Base-by-base conservation (phyloP, 768 basidiomycete species). In the Cystofilobasidium ferigula region DNA sequence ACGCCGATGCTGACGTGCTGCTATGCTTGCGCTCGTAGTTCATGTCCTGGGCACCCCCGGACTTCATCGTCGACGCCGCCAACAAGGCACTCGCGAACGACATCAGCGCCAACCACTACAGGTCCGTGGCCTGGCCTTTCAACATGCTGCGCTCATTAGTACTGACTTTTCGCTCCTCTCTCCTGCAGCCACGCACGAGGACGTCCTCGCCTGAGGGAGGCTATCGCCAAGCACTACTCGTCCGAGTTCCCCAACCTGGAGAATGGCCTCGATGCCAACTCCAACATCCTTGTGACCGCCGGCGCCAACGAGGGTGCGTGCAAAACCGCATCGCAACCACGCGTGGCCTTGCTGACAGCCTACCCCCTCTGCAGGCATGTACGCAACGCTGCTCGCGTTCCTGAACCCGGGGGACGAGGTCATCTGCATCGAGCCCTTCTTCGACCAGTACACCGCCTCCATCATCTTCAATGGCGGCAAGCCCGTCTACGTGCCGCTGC, bases 371-470 rank as follows among this genome's bases (percentile, higher is more conserved):
- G 30, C 75, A 91, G 93, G 94, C 30, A 88, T 91, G 81, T 98
- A 94, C 76, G 84, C 93, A 59, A 88, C 92, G 60, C 88, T 94
- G 71, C 83, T 85, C 14, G 95, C 95, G 0, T 97, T 94, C 78
- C 77, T 95, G 43, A 86, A 97, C 69, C 81, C 83, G 42, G 94
- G 87, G 4, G 95, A 98, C 72, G 95, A 99, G 76, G 94, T 98
- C 69, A 94, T 99, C 76, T 86, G 97, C 83, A 93, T 98, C 73
- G 95, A 98, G 77, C 94, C 93, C 1, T 95, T 90, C 81, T 97
- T 95, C 73, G 93, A 97, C 73, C 93, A 97, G 75, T 75, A 73
- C 67, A 69, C 71, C 34, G 63, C 70, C 12, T 70, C 88, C 8
- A 86, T 94, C 61, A 87, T 86, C 34, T 95, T 97, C 83, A 92